A percentile compares a stretch with the other conserved stretches of the same genome.
These are phyloP conservation scores for Termitomyces sp. DNA, from an alignment of 1,284 basidiomycete genomes.

Conservation along the genomic window DNA sequence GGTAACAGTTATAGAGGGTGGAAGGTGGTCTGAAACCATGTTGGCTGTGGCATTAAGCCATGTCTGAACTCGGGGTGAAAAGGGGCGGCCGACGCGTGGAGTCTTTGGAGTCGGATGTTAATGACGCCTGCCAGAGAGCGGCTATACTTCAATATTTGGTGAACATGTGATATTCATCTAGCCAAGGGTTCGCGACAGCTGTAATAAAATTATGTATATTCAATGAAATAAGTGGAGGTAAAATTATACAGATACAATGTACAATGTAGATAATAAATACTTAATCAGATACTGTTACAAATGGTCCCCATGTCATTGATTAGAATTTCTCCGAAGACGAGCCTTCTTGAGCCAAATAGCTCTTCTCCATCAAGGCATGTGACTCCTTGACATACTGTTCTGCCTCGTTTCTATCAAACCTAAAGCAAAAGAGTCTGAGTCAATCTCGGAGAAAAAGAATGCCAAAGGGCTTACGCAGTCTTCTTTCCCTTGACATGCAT, in stretches of 20 bases:
- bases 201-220: too few species aligned
- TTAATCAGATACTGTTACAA: not conserved
- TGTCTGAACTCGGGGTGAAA: not conserved
- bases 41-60: slow-evolving; percentile 3
- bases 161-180: slow-evolving; percentile 1
- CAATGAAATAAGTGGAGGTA: not conserved
- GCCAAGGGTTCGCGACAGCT: not conserved
- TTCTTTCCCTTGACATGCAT: slow-evolving; percentile 77
- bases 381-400: slow-evolving; percentile 60
- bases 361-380: slow-evolving; percentile 38
- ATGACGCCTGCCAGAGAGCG: slow-evolving; percentile 7
- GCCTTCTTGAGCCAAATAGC: slow-evolving; percentile 6
- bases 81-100: not conserved
- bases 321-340: slow-evolving; percentile 6
- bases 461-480: slow-evolving; percentile 50
- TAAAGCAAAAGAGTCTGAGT: slow-evolving; percentile 25
- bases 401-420: slow-evolving; percentile 74
- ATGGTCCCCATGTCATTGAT: not conserved
- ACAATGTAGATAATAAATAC: not conserved
- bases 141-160: not conserved
- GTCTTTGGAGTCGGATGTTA: not conserved
- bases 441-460: not conserved
- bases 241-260: not conserved
- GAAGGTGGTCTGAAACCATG: slow-evolving; percentile 12
- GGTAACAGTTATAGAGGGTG: slow-evolving; percentile 17